These are phyloP conservation scores for Moricandia arvensis DNA, from an alignment of 345 rosid species.

Conservation along the genomic window DNA sequence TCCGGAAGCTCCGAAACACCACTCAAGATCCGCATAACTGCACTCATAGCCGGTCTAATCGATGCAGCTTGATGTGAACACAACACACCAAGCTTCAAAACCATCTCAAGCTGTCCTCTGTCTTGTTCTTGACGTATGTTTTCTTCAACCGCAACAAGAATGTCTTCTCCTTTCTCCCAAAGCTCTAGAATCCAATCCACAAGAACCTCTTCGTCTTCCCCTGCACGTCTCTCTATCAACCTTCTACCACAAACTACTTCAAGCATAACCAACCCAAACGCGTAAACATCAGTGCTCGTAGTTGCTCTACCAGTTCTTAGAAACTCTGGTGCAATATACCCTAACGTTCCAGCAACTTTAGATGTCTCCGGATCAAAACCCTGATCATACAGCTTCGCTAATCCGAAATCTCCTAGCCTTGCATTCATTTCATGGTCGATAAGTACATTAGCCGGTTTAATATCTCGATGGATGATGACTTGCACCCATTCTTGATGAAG, in stretches of 20 bases:
- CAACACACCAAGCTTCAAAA: conserved; percentile 41
- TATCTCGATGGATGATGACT: conserved; percentile 47
- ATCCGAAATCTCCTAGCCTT: conserved; percentile 48
- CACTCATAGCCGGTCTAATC: conserved; percentile 35
- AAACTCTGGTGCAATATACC: conserved; percentile 45
- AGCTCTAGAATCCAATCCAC: conserved; percentile 40
- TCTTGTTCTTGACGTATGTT: conserved; percentile 12
- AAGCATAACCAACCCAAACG: conserved; percentile 44
- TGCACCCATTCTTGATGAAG: conserved; percentile 54
- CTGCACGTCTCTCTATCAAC: conserved; percentile 23
- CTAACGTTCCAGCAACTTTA: conserved; percentile 42
- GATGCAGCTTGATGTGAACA: conserved; percentile 33
- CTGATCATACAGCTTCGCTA: conserved; percentile 42
- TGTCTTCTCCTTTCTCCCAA: conserved; percentile 39
- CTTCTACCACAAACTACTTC: conserved; percentile 52
- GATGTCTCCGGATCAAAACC: conserved; percentile 43
- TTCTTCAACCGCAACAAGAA: conserved; percentile 34
- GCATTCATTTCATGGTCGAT: conserved; percentile 40
- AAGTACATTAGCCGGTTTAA: conserved; percentile 42
- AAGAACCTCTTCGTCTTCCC: conserved; percentile 18
- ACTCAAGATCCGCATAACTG: conserved; percentile 22
- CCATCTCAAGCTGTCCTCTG: conserved; percentile 28
- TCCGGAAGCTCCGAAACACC: conserved; percentile 26
- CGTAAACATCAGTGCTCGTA: conserved; percentile 41
- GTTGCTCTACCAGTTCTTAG: conserved; percentile 44